Base-by-base conservation (phyloP, 2,329 filamentous ascomycete genomes). In the Phialocephala subalpina region DNA sequence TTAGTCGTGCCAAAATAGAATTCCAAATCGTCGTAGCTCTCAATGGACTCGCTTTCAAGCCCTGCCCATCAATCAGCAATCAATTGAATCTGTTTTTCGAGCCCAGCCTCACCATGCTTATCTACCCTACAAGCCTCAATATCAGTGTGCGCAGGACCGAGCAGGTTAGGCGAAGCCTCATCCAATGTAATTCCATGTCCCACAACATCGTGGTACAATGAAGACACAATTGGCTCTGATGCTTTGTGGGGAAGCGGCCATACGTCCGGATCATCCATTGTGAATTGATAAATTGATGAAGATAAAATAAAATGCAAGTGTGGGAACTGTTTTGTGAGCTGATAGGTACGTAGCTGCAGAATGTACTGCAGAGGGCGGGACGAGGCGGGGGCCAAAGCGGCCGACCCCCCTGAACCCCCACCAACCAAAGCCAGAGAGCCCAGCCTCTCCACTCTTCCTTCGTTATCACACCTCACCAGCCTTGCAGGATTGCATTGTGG, bases 111-210 rank as follows among this genome's bases (percentile, higher is more conserved):
- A 53, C 49, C 49, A 33, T 53, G 49, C 49, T 53, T 53, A 53
- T 53, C 49, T 53, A 53, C 29, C 25, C 49, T 53, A n/a, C 49
- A 53, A 53, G 49, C 49, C 49, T 53, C 49, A 12, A 53, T 18
- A 6, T 53, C 49, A 25, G 27, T 12, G 27, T 33, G 25, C 25
- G 25, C 22, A 29, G 22, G 6, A 53, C 49, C 29, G 3, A 53
- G 18, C 49, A 53, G 49, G 18, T 53, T 53, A 27, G 49, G 49
- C 49, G 27, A 53, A 16, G 49, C 49, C 18, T 53, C 49, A 53
- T 18, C 14, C 5, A 53, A 53, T 27, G 16, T 18, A 14, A 16
- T 27, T 18, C 27, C 25, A 16, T 53, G 49, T 53, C 49, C 49
- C 3, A 53, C 49, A 27, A 53, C 14, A 53, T 53, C 49, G 18